Evolutionary conservation across 2,329 filamentous ascomycete genomes (phyloP), one percentile per base, ranked within the genome.

Genomic region (Fusarium sororula): DNA sequence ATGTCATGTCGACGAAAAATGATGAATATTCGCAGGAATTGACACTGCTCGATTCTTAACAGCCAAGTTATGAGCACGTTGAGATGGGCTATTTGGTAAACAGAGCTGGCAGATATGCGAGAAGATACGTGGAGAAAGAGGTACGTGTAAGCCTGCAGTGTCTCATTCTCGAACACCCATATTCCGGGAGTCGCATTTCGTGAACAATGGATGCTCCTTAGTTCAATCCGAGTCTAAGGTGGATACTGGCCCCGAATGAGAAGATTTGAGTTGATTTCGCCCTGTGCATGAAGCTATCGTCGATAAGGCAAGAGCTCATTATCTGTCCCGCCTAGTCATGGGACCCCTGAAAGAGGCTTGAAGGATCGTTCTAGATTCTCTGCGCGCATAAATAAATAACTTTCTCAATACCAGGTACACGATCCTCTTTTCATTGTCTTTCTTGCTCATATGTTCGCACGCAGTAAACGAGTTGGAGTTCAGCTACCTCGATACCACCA

Each of bases 201-300:
- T 1, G 28, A n/a, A 12, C 7, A 2, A 24, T 20, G 26, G 5
- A 9, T 8, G 3, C 4, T 6, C 14, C n/a, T 37, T 18, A 6
- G 32, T 10, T 48, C n/a, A n/a, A 10, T 42, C 5, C 14, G 26
- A 9, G 2, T 8, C 2, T 15, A 0, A 10, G 37, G 12, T 12
- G 6, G 18, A 26, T 30, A 17, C 4, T 28, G 11, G 9, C 28
- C 20, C 17, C 18, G n/a, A 7, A 47, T 47, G 63, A 66, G 63
- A 56, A 17, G n/a, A 22, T 66, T 66, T 66, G 63, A 66, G 63
- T 35, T 32, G 28, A 14, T 65, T 65, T 56, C 22, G 35, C 53
- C 37, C 9, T 12, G 37, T 24, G 53, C 38, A 56, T 42, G 53
- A 30, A 22, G 18, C 8, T 35, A n/a, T 26, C 13, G 3, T 26